Evolutionary conservation across 345 rosid genomes (phyloP), one percentile per base, ranked within the genome.

Genomic region (Rhizophora mangle): DNA sequence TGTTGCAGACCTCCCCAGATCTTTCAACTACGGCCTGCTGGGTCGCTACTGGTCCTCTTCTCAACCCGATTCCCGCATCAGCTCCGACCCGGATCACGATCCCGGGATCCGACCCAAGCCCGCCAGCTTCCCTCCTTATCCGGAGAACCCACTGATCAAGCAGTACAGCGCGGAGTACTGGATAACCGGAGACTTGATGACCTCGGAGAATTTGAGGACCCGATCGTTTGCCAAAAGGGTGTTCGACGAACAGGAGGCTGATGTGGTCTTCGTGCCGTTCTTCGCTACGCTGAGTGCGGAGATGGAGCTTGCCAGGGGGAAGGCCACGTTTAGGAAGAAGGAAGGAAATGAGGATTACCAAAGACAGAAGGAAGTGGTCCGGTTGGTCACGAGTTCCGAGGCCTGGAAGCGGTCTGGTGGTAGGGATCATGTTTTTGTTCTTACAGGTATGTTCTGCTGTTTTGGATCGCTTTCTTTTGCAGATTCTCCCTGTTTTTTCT

Each of bases 161-260:
- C 99, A 95, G 79, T 95, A 95, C 82, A 95, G 97, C 51, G 98
- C 98, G 2, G 99, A 95, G 91, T 90, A 88, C 66, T 95, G 99
- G 99, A 82, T 95, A 75, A 62, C 88, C 71, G 92, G 89, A 6
- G 99, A 95, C 78, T 81, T 95, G n/a, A 88, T 87, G 82, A 87
- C 92, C 3, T 91, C 93, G 9, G 69, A 31, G 9, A 83, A 71
- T 19, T 52, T 79, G 20, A 79, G 88, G 63, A 63, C 70, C 16
- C 73, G 59, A 53, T 92, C 98, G 19, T 86, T 83, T 59, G 92
- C 96, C 1, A 80, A 75, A 65, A 83, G 98, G 78, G 96, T 92
- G 29, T 77, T 65, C 47, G 78, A 72, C 46, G 79, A 64, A 27
- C 70, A 71, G 2, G 89, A 83, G 5, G 96, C 97, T 16, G 99